These are phyloP conservation scores for Euphorbia schlechtendalii DNA, from an alignment of 441 rosid genomes.

Conservation along the genomic window DNA sequence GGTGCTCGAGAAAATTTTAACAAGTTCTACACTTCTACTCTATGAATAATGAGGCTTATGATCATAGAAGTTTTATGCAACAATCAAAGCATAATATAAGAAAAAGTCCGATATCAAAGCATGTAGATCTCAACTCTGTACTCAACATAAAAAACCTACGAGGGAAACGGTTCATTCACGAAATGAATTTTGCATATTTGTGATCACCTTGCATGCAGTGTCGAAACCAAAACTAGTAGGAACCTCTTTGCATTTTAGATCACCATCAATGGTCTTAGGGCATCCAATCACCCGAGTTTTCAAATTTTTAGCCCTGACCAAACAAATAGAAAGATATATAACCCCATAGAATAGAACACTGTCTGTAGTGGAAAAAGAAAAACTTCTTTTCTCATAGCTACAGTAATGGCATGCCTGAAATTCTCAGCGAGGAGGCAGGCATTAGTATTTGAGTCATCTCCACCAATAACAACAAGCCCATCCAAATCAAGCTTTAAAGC, in stretches of 20 bases:
- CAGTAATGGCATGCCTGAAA: constrained; percentile 49
- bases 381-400: not conserved
- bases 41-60: not conserved
- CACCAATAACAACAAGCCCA: constrained; percentile 94
- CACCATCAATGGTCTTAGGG: constrained; percentile 99
- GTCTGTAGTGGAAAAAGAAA: not conserved
- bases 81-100: not conserved
- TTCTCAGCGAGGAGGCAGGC: constrained; percentile 99
- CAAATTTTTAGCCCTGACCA: constrained; percentile 65
- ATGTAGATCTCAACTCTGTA: not conserved
- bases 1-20: not conserved
- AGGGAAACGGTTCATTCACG: not conserved
- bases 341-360: not conserved
- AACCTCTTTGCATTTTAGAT: constrained; percentile 95
- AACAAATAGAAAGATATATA: constrained; percentile 7
- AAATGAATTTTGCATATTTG: not conserved
- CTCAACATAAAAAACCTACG: not conserved
- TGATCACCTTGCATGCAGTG: constrained; percentile 93
- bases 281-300: constrained; percentile 92
- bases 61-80: not conserved
- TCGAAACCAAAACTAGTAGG: constrained; percentile 97
- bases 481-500: constrained; percentile 78
- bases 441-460: constrained; percentile 98
- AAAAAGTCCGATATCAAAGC: not conserved
- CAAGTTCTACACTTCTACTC: not conserved